phyloP scores from a whole-genome alignment of 2,329 filamentous ascomycete species.

The Alternaria alternata region DNA sequence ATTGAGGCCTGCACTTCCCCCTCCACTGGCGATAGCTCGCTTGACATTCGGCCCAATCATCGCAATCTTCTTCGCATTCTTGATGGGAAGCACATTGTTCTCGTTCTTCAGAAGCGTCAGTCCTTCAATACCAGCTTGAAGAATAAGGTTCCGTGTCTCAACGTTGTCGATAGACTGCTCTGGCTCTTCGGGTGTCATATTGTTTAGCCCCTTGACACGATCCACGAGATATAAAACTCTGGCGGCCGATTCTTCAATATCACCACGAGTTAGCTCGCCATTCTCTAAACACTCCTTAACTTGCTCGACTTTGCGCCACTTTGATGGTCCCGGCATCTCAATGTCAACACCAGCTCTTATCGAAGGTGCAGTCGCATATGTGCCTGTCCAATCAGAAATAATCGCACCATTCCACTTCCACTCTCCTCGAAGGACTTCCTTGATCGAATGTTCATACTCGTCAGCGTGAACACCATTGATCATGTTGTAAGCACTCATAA shows the following conservation, averaged over 20 bases:
- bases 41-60: conserved; percentile 74
- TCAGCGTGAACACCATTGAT: conserved; percentile 65
- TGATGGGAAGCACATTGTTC: conserved; percentile 65
- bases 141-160: conserved; percentile 68
- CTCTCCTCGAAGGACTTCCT: conserved; percentile 52
- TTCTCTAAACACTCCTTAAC: conserved; percentile 45
- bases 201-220: conserved; percentile 65
- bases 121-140: conserved; percentile 68
- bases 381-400: conserved; percentile 55
- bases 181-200: conserved; percentile 64
- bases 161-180: conserved; percentile 63
- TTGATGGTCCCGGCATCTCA: conserved; percentile 53
- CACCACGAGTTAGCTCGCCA: conserved; percentile 59
- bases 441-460: conserved; percentile 52
- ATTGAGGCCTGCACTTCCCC: conserved; percentile 72
- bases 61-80: conserved; percentile 65
- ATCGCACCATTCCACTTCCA: conserved; percentile 55
- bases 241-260: conserved; percentile 53
- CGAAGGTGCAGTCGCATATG: conserved; percentile 50
- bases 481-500: conserved; percentile 75
- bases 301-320: conserved; percentile 50
- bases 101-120: conserved; percentile 72
- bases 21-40: conserved; percentile 71
- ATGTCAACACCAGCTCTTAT: conserved; percentile 51
- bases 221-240: conserved; percentile 70